A percentile compares a stretch with the other conserved stretches of the same genome.
phyloP scores from a whole-genome alignment of 345 rosid genomes.

The Eucalyptus paniculata region DNA sequence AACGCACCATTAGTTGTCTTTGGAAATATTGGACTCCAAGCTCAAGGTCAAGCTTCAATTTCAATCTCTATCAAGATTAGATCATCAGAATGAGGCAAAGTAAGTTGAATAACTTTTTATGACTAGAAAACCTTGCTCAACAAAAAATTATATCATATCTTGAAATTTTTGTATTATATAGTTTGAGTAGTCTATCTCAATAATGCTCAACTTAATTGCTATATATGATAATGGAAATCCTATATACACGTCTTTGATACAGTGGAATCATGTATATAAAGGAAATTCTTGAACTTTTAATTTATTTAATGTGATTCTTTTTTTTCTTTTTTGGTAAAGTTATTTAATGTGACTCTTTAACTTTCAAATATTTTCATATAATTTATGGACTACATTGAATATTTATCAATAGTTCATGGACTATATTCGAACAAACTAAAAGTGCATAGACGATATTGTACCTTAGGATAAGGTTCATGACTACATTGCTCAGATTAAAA shows the following conservation, averaged over 20 bases:
- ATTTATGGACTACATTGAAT: accelerated
- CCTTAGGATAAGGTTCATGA: background rate
- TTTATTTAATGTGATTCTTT: too few species aligned
- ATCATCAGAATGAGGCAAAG: background rate
- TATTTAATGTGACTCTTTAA: accelerated
- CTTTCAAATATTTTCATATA: too few species aligned
- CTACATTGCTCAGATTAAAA: background rate
- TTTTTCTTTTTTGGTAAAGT: too few species aligned
- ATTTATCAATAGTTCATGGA: too few species aligned
- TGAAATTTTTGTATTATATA: background rate
- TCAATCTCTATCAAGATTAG: background rate
- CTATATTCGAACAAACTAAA: too few species aligned
- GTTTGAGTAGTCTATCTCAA: background rate
- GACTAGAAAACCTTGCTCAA: background rate
- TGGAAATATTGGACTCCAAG: background rate
- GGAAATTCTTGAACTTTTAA: too few species aligned
- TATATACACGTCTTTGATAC: background rate
- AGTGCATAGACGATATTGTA: too few species aligned
- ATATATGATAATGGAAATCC: background rate
- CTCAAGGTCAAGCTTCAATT: background rate
- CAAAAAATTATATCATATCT: background rate
- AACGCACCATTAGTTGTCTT: accelerated
- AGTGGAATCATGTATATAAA: too few species aligned
- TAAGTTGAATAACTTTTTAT: background rate
- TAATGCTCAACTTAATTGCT: background rate